phyloP scores from a whole-genome alignment of 345 rosid species.

The Physaria fendleri region DNA sequence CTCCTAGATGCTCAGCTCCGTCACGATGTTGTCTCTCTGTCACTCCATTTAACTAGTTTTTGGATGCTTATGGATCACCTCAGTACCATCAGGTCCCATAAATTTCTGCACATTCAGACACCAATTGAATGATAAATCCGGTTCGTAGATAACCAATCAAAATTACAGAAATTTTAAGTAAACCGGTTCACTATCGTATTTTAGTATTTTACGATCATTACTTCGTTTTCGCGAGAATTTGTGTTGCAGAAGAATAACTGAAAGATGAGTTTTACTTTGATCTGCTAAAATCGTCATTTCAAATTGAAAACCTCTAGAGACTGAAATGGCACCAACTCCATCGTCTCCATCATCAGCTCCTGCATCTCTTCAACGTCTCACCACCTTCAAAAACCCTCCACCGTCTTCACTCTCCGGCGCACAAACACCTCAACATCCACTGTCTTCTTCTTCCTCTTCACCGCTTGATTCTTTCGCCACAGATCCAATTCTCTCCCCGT shows the following conservation, averaged over 20 bases:
- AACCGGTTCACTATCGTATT: not conserved
- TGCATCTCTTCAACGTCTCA: constrained; percentile 69
- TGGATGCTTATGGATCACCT: constrained; percentile 20
- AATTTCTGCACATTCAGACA: constrained; percentile 15
- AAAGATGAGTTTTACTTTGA: not conserved
- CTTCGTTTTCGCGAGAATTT: not conserved
- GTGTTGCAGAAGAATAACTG: not conserved
- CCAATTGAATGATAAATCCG: too few relatives aligned
- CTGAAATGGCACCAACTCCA: constrained; percentile 41
- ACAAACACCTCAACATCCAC: not conserved
- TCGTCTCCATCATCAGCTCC: constrained; percentile 33
- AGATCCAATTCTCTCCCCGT: constrained; percentile 71
- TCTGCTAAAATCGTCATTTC: not conserved
- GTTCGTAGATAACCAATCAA: not conserved
- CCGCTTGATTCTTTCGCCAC: constrained; percentile 65
- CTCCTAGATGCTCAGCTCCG: constrained; percentile 93
- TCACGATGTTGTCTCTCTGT: constrained; percentile 77
- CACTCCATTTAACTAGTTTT: too few relatives aligned
- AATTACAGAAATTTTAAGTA: not conserved
- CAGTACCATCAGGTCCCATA: too few relatives aligned
- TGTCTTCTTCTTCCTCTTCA: constrained; percentile 32
- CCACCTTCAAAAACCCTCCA: constrained; percentile 51
- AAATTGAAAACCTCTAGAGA: not conserved
- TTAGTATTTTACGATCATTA: not conserved
- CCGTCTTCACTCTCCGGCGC: constrained; percentile 33